Base-by-base conservation (phyloP, 1,284 basidiomycete genomes). In the Ceratobasidium sp. region DNA sequence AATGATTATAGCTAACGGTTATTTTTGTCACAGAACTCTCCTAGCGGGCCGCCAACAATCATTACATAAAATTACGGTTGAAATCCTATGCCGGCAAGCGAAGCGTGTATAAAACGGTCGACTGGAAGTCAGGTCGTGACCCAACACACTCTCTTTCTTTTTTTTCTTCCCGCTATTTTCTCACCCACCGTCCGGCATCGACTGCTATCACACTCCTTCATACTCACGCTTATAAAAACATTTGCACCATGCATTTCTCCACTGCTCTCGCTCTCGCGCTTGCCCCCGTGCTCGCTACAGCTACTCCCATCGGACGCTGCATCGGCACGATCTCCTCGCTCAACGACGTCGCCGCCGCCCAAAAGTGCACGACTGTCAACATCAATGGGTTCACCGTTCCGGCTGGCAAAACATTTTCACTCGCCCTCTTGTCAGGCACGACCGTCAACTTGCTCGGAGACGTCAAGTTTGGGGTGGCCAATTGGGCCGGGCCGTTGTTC, bases 381-480 rank as follows among this genome's bases (percentile, higher is more conserved):
- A 79, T 78, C 71, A 78, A 79, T 16, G 30, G 54, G 12, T 79
- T 79, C 66, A 78, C 78, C 33, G 79, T 78, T 27, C 86, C 88
- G n/a, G 84, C 83, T 59, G 88, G 87, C 7, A 46, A 85, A 80
- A 85, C 83, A 0, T 84, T 89, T 60, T 82, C 81, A 3, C 83
- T 89, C 33, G 73, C 81, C 46, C 81, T 89, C 55, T 68, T 85
- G 69, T 80, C 81, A 20, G 86, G 86, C 2, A 86, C 87, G 0
- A 87, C 84, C 2, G 88, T 89, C 67, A 88, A 83, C 78, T 82
- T 89, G 82, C 82, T 88, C 88, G 88, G 88, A 14, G 84, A 88
- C 14, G 83, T 89, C 50, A 79, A 80, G 27, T 89, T 89, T 80
- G 88, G 85, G 16, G 74, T 85, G 76, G 50, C 82, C 70, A 83